These are phyloP conservation scores for Arabidopsis suecica DNA, from an alignment of 345 rosid species.

Conservation along the genomic window DNA sequence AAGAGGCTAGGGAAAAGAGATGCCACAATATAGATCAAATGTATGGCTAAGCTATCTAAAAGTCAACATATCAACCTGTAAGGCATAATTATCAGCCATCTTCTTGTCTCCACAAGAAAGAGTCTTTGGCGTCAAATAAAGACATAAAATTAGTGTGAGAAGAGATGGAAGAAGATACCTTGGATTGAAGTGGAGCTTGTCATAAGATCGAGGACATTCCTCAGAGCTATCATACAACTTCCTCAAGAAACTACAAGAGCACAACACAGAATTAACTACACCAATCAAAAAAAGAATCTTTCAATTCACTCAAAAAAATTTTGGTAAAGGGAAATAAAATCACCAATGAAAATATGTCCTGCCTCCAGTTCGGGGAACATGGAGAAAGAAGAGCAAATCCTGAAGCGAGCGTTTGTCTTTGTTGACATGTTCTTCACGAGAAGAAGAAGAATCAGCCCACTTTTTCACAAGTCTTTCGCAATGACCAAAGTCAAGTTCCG, in stretches of 20 bases:
- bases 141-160: neutral
- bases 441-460: conserved; percentile 63
- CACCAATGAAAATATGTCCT: conserved; percentile 95
- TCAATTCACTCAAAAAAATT: neutral
- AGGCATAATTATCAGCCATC: neutral
- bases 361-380: conserved; percentile 97
- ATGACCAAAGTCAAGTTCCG: conserved; percentile 53
- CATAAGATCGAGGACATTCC: conserved; percentile 97
- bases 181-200: conserved; percentile 88
- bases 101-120: conserved; percentile 17
- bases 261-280: conserved; percentile 32
- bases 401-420: conserved; percentile 68
- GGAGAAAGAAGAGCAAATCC: conserved; percentile 89
- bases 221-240: conserved; percentile 67
- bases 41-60: conserved; percentile 21
- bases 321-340: neutral
- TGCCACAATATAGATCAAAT: neutral
- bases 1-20: neutral
- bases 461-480: conserved; percentile 71
- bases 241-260: conserved; percentile 76
- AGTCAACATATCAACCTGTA: conserved; percentile 18
- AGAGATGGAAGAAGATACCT: conserved; percentile 51
- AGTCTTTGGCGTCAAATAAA: neutral
- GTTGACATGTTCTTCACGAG: conserved; percentile 55
- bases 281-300: neutral